Percentiles rank a stretch among this genome's conserved stretches.
phyloP scores from a whole-genome alignment of 345 rosid species.

The Anastatica hierochuntica region DNA sequence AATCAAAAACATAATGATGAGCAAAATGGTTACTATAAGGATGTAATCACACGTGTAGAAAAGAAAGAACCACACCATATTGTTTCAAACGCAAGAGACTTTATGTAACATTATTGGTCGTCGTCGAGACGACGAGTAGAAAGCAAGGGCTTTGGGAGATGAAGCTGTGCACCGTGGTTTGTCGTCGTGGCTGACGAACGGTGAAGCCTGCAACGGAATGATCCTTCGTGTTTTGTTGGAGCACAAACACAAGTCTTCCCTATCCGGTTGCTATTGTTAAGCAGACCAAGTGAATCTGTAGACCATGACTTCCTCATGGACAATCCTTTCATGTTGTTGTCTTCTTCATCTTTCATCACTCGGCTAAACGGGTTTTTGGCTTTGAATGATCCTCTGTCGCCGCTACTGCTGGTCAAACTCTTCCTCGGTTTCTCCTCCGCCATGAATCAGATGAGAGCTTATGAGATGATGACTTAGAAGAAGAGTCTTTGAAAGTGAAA shows the following conservation, averaged over 20 bases:
- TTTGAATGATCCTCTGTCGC: conserved; percentile 14
- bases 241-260: conserved; percentile 17
- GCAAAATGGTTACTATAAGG: too few species aligned
- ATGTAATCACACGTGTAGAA: too few species aligned
- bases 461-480: too few species aligned
- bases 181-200: conserved; percentile 15
- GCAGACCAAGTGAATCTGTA: conserved; percentile 20
- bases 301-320: conserved; percentile 30
- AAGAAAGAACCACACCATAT: too few species aligned
- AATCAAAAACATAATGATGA: too few species aligned
- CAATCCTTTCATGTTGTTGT: conserved; percentile 3
- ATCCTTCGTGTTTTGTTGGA: conserved; percentile 26
- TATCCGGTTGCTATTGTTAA: conserved; percentile 7
- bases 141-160: conserved; percentile 20
- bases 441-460: conserved; percentile 15
- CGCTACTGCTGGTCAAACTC: conserved; percentile 12
- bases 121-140: background rate
- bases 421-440: conserved; percentile 14
- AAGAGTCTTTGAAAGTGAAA: too few species aligned
- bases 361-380: conserved; percentile 22
- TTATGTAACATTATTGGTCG: conserved; percentile 4
- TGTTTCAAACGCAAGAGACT: too few species aligned
- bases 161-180: conserved; percentile 11
- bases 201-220: conserved; percentile 28
- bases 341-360: conserved; percentile 6